Evolutionary conservation across 179 eudicot species (phyloP), one percentile per base, ranked within the genome.

Genomic region (Carnegiea gigantea): DNA sequence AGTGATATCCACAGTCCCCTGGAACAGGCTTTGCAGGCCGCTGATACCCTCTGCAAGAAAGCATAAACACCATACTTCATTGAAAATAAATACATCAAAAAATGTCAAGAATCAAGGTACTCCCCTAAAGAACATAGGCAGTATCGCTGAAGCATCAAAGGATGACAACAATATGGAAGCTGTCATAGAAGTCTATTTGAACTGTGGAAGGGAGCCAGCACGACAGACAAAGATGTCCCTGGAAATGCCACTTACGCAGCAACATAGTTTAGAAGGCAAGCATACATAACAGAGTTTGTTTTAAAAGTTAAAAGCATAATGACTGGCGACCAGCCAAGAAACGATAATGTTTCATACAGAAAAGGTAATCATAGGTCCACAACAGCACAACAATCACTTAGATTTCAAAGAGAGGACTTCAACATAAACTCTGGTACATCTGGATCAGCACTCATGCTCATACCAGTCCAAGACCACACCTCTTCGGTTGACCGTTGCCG

Each of bases 21-120:
- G 99, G 99, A 85, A 96, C 98, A 79, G 99, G 97, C 76, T 92
- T 92, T 54, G 84, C 78, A 71, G 99, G 99, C 81, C 92, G 92
- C 78, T 88, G 85, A 83, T 90, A 96, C 70, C 99, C 99, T 80
- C 99, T 96, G 81, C 85, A 82, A 43, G 78, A 49, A 67, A 77
- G 54, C 62, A 78, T 6, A 28, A 67, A 67, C 36, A 15, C 21
- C 46, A 23, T 8, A 49, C 54, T 76, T 62, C 36, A 46, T 60
- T 53, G 60, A 53, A 53, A 53, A 0, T 17, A 53, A 53, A 4
- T 17, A 53, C 4, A 17, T 13, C 60, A 14, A 53, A 12, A 53
- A 17, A 53, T 53, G 60, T 53, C 60, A 53, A 53, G 60, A 53
- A 53, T 53, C 20, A 17, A 53, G 26, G 67, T 60, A n/a, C 67